phyloP scores from a whole-genome alignment of 2,329 filamentous ascomycete species.

The Scedosporium dehoogii region DNA sequence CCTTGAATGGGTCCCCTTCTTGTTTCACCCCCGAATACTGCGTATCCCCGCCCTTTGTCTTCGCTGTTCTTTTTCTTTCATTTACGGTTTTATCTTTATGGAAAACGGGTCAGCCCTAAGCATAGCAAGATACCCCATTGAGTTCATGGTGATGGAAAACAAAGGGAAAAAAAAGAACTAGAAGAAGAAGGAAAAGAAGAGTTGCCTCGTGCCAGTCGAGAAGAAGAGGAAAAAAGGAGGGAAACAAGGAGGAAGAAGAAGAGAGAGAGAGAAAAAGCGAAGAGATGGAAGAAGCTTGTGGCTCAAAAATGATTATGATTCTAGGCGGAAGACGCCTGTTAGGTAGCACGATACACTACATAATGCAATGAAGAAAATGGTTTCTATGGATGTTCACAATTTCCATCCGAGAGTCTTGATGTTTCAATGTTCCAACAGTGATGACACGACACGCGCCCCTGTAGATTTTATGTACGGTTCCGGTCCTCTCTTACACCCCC shows the following conservation, averaged over 20 bases:
- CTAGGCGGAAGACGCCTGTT: neutral
- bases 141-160: too few species aligned
- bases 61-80: too few species aligned
- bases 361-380: neutral
- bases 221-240: conserved; percentile 9
- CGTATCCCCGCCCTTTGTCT: too few species aligned
- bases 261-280: conserved; percentile 9
- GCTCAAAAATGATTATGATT: neutral
- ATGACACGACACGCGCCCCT: too few species aligned
- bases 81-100: too few species aligned
- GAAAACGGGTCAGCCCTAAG: too few species aligned
- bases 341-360: neutral
- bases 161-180: conserved; percentile 8
- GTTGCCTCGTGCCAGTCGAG: neutral
- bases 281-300: conserved; percentile 9
- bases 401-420: too few species aligned
- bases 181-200: conserved; percentile 10
- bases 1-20: neutral
- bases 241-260: conserved; percentile 9
- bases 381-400: neutral
- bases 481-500: too few species aligned
- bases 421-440: too few species aligned
- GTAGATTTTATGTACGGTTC: too few species aligned
- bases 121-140: too few species aligned
- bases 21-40: too few species aligned